phyloP scores from a whole-genome alignment of 2,329 filamentous ascomycete genomes.

The Lachnellula arida region DNA sequence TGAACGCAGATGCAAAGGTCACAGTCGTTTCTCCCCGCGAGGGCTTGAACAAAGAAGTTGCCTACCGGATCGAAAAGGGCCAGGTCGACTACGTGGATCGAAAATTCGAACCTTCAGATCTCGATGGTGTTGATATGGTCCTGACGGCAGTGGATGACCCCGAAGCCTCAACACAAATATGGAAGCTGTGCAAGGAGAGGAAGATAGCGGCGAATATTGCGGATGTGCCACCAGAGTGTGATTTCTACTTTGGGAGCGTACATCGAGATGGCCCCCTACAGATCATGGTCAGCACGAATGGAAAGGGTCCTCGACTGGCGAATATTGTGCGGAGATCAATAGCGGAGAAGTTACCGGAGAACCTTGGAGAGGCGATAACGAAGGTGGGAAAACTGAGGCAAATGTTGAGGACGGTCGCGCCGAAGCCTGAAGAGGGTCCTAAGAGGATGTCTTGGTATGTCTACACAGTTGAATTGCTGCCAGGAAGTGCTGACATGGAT shows the following conservation, averaged over 20 bases:
- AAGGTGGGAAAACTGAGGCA: slow-evolving; percentile 75
- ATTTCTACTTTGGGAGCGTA: slow-evolving; percentile 97
- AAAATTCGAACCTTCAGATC: slow-evolving; percentile 78
- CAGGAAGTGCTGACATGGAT: slow-evolving; percentile 29
- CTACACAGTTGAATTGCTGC: neutral
- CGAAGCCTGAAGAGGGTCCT: slow-evolving; percentile 65
- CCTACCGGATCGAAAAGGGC: slow-evolving; percentile 67
- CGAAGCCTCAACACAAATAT: slow-evolving; percentile 82
- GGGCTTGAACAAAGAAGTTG: slow-evolving; percentile 85
- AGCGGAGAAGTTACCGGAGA: slow-evolving; percentile 66
- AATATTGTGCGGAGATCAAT: slow-evolving; percentile 82
- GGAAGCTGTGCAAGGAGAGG: slow-evolving; percentile 84
- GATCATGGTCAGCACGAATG: slow-evolving; percentile 98
- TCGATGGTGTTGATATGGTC: slow-evolving; percentile 85
- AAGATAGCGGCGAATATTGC: slow-evolving; percentile 91
- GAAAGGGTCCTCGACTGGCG: slow-evolving; percentile 87
- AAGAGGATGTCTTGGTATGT: slow-evolving; percentile 86
- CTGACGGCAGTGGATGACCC: slow-evolving; percentile 92
- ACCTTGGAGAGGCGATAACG: slow-evolving; percentile 80
- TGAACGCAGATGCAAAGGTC: slow-evolving; percentile 90
- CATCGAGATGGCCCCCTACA: slow-evolving; percentile 93
- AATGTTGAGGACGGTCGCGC: slow-evolving; percentile 74
- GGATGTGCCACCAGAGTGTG: slow-evolving; percentile 92
- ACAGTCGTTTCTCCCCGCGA: slow-evolving; percentile 75
- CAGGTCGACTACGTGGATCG: slow-evolving; percentile 80